Base-by-base conservation (phyloP, 352 stramenopile species). In the Globisporangium paddicum region DNA sequence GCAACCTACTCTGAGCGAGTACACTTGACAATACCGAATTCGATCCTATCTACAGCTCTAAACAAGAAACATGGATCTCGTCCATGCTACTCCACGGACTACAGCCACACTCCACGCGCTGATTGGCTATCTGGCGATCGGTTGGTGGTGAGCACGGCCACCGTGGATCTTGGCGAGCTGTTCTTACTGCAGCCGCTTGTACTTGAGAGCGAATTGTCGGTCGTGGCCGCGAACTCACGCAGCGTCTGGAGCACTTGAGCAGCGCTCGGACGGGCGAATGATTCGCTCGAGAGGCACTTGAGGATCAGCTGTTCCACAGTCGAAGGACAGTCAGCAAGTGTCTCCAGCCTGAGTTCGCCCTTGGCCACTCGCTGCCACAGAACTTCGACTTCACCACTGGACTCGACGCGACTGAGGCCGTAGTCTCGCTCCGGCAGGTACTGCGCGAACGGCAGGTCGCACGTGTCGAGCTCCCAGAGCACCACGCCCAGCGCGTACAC, bases 401-500 rank as follows among this genome's bases (percentile, higher is more conserved):
- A 26, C 13, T 62, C 55, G n/a, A 62, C 38, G 45, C 55, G 55
- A 40, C 55, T 62, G 44, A 62, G 55, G 0, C 55, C 55, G 41
- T 55, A 62, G 55, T 62, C 55, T 7, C 41, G 48, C 58, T 64
- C 50, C 3, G 37, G 48, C 16, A 58, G 18, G 41, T 53, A 40
- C 28, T 47, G 41, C 19, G 48, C 58, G 21, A 58, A 47, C 18
- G 58, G 48, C 38, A 58, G 4, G 26, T 58, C 58, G 10, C 48
- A 58, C 58, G 40, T 53, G 41, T 63, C 66, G 8, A 73, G 46
- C 48, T 73, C 66, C 45, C 58, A 68, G 8, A 74, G 34, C 1
- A 74, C 44, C 14, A 74, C 61, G 14, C 67, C 65, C 21, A 74
- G 68, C 16, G 65, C 70, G 28, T 74, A 74, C 42, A 74, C 58